A percentile compares a stretch with the other conserved stretches of the same genome.
phyloP scores from a whole-genome alignment of 169 alveolate genomes.

The Cryptosporidium andersoni region DNA sequence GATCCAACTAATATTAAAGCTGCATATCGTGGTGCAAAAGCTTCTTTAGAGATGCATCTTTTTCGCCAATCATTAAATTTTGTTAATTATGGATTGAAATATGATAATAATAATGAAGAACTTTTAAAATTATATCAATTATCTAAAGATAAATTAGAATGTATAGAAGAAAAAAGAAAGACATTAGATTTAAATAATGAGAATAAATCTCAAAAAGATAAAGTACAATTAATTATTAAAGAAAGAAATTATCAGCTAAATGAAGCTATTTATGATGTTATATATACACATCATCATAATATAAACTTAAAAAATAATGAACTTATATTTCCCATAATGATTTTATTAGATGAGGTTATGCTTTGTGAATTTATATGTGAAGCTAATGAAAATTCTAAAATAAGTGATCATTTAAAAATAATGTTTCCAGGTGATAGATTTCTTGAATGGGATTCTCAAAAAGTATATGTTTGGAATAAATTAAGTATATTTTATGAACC shows the following conservation, averaged over 20 bases:
- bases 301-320: constrained; percentile 20
- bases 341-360: constrained; percentile 66
- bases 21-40: constrained; percentile 68
- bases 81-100: constrained; percentile 48
- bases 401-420: constrained; percentile 37
- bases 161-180: constrained; percentile 12
- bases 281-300: constrained; percentile 44
- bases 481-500: constrained; percentile 35
- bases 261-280: constrained; percentile 56
- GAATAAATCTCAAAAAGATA: background rate
- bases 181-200: background rate
- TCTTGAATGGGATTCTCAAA: constrained; percentile 35
- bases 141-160: constrained; percentile 10
- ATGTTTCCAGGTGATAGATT: constrained; percentile 61
- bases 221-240: background rate
- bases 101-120: constrained; percentile 17
- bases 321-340: constrained; percentile 28
- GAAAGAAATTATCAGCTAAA: constrained; percentile 24
- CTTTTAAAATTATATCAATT: constrained; percentile 6
- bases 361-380: constrained; percentile 65
- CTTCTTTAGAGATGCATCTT: constrained; percentile 53
- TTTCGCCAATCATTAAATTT: constrained; percentile 44
- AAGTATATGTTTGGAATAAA: constrained; percentile 33
- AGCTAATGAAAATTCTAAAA: constrained; percentile 28
- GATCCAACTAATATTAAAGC: constrained; percentile 71